A percentile compares a stretch with the other conserved stretches of the same genome.
phyloP scores from a whole-genome alignment of 169 alveolate genomes.

The Cryptosporidium bovis region DNA sequence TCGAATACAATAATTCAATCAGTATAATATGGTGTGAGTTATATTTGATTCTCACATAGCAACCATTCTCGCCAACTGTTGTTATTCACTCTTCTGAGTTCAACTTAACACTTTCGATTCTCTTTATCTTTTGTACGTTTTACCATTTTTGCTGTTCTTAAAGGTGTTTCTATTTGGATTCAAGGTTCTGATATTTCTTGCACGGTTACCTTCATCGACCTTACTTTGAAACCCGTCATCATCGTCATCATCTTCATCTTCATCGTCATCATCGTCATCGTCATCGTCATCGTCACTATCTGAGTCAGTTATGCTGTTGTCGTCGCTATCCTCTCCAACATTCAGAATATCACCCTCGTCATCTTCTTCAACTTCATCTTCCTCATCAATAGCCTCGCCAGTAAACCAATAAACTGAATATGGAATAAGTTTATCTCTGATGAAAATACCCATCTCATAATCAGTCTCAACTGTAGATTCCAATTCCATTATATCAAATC shows the following conservation, averaged over 20 bases:
- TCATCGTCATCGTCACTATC: not conserved
- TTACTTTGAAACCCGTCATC: not conserved
- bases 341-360: slow-evolving; percentile 73
- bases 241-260: not conserved
- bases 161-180: slow-evolving; percentile 51
- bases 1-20: too few relatives aligned
- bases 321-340: slow-evolving; percentile 33
- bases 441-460: slow-evolving; percentile 68
- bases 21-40: too few relatives aligned
- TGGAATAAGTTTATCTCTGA: slow-evolving; percentile 70
- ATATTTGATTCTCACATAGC: too few relatives aligned
- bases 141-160: slow-evolving; percentile 45
- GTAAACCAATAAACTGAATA: slow-evolving; percentile 69
- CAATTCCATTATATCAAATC: slow-evolving; percentile 67
- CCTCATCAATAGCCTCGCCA: slow-evolving; percentile 72
- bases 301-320: slow-evolving; percentile 21
- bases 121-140: not conserved
- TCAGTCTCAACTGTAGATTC: slow-evolving; percentile 74
- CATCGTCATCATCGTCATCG: slow-evolving; percentile 6
- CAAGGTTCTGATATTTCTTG: slow-evolving; percentile 1
- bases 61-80: too few relatives aligned
- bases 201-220: not conserved
- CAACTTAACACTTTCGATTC: too few relatives aligned
- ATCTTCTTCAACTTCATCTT: slow-evolving; percentile 73
- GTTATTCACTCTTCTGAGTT: too few relatives aligned